Evolutionary conservation across 1,284 basidiomycete genomes (phyloP).

Genomic region (Veloboletus limbatus): DNA sequence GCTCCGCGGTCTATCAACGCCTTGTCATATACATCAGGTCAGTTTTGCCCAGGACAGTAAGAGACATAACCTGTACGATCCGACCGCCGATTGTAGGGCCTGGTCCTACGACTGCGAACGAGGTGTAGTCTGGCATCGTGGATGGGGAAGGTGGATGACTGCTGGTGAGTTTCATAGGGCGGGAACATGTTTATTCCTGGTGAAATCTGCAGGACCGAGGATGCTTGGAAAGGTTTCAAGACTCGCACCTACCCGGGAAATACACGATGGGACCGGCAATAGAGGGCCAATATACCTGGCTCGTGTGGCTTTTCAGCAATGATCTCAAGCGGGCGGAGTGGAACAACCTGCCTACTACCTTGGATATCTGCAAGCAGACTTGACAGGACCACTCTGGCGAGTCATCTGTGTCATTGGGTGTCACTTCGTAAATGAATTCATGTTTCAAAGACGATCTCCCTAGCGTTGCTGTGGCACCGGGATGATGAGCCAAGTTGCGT

Average conservation of each 20-base stretch:
- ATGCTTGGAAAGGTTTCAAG: background rate
- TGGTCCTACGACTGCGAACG: conserved; percentile 31
- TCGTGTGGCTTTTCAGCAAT: no score
- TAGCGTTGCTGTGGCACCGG: no score
- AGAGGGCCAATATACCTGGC: no score
- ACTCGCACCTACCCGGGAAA: background rate
- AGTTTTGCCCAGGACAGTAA: background rate
- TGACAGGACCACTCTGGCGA: no score
- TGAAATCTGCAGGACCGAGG: background rate
- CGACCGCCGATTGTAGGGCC: conserved; percentile 32
- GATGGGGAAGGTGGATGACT: background rate
- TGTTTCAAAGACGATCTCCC: no score
- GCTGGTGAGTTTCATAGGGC: conserved; percentile 17
- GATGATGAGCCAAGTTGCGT: no score
- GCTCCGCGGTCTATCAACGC: conserved; percentile 19
- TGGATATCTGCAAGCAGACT: no score
- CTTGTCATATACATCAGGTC: conserved; percentile 8
- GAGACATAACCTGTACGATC: conserved; percentile 25
- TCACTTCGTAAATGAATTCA: no score
- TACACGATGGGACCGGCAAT: background rate
- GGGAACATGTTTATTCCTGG: conserved; percentile 10
- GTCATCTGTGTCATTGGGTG: no score
- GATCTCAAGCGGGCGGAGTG: no score
- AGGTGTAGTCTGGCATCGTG: conserved; percentile 28
- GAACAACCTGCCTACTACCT: no score